Base-by-base conservation (phyloP, 768 basidiomycete genomes). In the Mycena alexandri region DNA sequence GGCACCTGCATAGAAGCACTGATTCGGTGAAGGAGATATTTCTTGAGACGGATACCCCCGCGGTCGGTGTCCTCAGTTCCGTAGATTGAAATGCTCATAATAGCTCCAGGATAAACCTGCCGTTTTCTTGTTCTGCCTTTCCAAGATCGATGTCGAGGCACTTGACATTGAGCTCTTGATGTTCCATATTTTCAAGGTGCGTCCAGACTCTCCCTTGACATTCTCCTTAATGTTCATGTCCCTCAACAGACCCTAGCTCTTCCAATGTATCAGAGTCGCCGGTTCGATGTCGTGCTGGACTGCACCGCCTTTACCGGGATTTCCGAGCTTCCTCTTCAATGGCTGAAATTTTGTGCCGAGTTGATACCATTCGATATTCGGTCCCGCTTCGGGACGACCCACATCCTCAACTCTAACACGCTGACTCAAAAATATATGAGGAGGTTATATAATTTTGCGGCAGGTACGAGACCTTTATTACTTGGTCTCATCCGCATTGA, bases 321-420 rank as follows among this genome's bases (percentile, higher is more conserved):
- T 12, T 93, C 93, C 0, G 93, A 95, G 77, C 81, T 95, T 10
- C 94, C 95, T 0, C 80, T 93, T 11, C 90, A 92, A 68, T 94
- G 92, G 91, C 75, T 95, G 51, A 93, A 91, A 76, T 91, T 88
- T 60, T 90, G 91, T 65, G 85, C 89, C 14, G 92, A 94, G 74
- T 80, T 93, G 21, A 86, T 92, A 60, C 93, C 94, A 8, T 75
- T 77, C 25, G 93, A 95, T 65, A 85, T 94, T 61, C 85, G 90
- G 46, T 75, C 78, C 34, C 87, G 88, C n/a, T 89, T 93, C 73
- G 69, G 77, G 38, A 86, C 78, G 4, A 84, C 89, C 17, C 88
- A 92, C 69, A 86, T 95, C 51, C 75, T 95, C 42, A 94, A 93
- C 63, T 87, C 93, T 16, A 95, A 95, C 73, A 79, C 83, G 4